Percentiles rank a stretch among this genome's conserved stretches.
Conservation (phyloP, 371 early-diverging fungal genomes). For the Modicella reniformis region DNA sequence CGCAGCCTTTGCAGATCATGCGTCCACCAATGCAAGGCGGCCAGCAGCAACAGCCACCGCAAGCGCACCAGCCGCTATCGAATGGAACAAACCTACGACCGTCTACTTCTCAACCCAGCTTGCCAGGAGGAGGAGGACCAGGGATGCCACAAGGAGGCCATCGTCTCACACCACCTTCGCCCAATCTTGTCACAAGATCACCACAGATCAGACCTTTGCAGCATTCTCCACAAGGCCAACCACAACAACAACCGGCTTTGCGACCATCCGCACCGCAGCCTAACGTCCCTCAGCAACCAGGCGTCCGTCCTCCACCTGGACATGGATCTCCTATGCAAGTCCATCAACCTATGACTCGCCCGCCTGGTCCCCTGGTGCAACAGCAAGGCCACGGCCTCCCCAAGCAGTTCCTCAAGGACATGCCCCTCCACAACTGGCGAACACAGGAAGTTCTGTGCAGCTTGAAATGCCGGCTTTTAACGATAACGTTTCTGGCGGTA, state of each 20-base stretch:
- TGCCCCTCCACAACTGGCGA: conserved; percentile 12
- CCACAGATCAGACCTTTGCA: conserved; percentile 47
- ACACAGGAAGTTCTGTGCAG: conserved; percentile 24
- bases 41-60: conserved; percentile 16
- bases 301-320: conserved; percentile 25
- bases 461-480: conserved; percentile 21
- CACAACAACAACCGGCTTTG: conserved; percentile 28
- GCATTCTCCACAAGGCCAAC: conserved; percentile 17
- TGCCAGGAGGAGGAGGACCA: conserved; percentile 28
- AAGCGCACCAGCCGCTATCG: conserved; percentile 21
- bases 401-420: conserved; percentile 36
- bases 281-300: conserved; percentile 26
- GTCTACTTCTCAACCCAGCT: conserved; percentile 35
- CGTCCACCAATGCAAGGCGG: conserved; percentile 27
- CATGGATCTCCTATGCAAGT: conserved; percentile 37
- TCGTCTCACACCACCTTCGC: conserved; percentile 40
- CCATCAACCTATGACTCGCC: conserved; percentile 28
- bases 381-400: conserved; percentile 42
- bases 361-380: conserved; percentile 26
- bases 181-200: conserved; percentile 22
- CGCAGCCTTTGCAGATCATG: conserved; percentile 22
- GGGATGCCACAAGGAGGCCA: conserved; percentile 21
- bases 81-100: conserved; percentile 32
- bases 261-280: conserved; percentile 40
- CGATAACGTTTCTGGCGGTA: conserved; percentile 2